Conservation (phyloP, 495 filamentous ascomycete species). For the Xylaria sp. region DNA sequence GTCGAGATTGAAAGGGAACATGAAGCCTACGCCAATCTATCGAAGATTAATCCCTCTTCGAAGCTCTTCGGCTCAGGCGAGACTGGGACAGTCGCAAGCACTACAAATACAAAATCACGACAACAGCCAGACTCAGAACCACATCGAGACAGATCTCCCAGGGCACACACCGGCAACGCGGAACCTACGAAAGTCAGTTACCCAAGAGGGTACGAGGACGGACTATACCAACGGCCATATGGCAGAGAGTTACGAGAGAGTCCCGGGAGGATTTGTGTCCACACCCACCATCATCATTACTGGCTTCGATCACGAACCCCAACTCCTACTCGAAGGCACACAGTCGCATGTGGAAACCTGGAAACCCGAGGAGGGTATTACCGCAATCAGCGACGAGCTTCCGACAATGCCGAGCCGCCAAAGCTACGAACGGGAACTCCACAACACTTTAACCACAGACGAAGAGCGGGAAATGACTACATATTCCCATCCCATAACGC, state of each 20-base stretch:
- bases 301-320: conserved; percentile 51
- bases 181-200: conserved; percentile 19
- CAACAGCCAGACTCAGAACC: conserved; percentile 34
- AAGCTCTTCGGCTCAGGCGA: conserved; percentile 26
- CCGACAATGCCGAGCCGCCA: conserved; percentile 22
- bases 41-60: conserved; percentile 33
- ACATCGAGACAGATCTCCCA: conserved; percentile 31
- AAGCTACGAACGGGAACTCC: conserved; percentile 24
- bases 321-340: conserved; percentile 29
- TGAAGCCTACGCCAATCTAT: conserved; percentile 35
- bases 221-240: background rate
- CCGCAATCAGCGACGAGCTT: conserved; percentile 15
- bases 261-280: conserved; percentile 50
- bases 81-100: conserved; percentile 25
- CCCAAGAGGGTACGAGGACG: background rate
- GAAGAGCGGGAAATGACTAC: conserved; percentile 32
- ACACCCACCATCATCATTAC: conserved; percentile 65
- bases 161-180: conserved; percentile 13
- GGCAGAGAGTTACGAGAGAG: background rate
- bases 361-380: conserved; percentile 22
- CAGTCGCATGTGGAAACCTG: conserved; percentile 13
- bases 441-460: conserved; percentile 25
- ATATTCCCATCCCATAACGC: conserved; percentile 44
- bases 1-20: conserved; percentile 40
- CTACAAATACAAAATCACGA: conserved; percentile 33